Evolutionary conservation across 768 basidiomycete genomes (phyloP), one percentile per base, ranked within the genome.

Genomic region (Suillus alpinus): DNA sequence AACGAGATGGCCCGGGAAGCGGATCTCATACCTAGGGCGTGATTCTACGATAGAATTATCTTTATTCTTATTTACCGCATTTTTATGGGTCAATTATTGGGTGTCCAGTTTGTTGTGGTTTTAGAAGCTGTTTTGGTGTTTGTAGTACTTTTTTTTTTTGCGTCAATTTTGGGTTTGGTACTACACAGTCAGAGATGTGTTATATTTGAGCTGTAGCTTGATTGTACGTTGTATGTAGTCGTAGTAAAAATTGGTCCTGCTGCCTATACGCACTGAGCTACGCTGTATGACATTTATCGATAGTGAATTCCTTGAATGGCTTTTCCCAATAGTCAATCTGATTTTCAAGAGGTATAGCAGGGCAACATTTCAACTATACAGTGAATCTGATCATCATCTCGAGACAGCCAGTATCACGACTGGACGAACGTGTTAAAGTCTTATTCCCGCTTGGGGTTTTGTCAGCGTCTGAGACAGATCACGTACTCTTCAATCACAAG

Each of bases 1-100:
- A 62, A 66, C 23, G 72, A 67, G 58, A 75, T 73, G 71, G 68
- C 61, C 40, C 61, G 59, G 16, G 63, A 73, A 14, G 63, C 66
- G 3, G 65, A 75, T 8, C 68, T 40, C 37, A 26, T 18, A 9
- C 26, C 36, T 6, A 55, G 14, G 36, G 1, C 9, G 37, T 55
- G 53, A 55, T 26, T 16, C 20, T 13, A 16, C 9, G 34, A 23
- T 34, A 3, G 12, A 9, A 16, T 16, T 14, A 36, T 14, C 50
- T 23, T 26, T 39, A 16, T 55, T 29, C 26, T 26, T 39, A 18
- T 31, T 12, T 31, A 20, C 9, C 3, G 23, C 23, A 37, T 37
- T 18, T 16, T 16, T 16, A 53, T 37, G 36, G 9, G 14, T 26
- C 26, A 26, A 26, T 26, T 3, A 26, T 26, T 26, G 26, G 26